Conservation (phyloP, 148 eudicot genomes). For the Amaranthus hypochondriacus region DNA sequence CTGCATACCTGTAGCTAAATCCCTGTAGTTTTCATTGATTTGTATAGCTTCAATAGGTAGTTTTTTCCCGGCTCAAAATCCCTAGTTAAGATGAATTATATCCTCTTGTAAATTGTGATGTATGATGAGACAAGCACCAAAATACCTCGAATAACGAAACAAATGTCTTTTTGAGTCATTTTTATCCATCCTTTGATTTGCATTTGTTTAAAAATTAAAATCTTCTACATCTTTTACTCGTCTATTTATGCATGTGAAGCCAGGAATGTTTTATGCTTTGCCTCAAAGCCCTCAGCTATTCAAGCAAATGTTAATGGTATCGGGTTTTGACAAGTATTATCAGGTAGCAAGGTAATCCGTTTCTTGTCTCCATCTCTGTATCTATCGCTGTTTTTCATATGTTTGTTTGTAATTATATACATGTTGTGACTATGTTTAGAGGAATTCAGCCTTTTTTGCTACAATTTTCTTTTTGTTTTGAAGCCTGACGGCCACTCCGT, state of each 20-base stretch:
- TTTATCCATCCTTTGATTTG: background rate
- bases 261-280: slow-evolving; percentile 97
- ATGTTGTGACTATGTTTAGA: slow-evolving; percentile 1
- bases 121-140: background rate
- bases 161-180: background rate
- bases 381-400: slow-evolving; percentile 5
- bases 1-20: background rate
- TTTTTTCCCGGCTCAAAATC: background rate
- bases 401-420: background rate
- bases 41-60: background rate
- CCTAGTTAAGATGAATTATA: background rate
- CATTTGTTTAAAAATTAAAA: background rate
- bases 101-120: background rate
- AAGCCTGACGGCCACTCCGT: background rate
- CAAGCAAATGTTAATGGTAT: slow-evolving; percentile 98
- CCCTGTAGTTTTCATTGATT: background rate
- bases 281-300: slow-evolving; percentile 98
- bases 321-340: slow-evolving; percentile 89
- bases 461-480: background rate
- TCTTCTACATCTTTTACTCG: slow-evolving; percentile 23
- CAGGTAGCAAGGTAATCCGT: slow-evolving; percentile 83
- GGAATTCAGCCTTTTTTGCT: background rate
- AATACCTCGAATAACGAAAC: background rate
- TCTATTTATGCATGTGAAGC: slow-evolving; percentile 52
- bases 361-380: slow-evolving; percentile 8